phyloP scores from a whole-genome alignment of 2,329 filamentous ascomycete species.

The Colletotrichum chrysophilum region DNA sequence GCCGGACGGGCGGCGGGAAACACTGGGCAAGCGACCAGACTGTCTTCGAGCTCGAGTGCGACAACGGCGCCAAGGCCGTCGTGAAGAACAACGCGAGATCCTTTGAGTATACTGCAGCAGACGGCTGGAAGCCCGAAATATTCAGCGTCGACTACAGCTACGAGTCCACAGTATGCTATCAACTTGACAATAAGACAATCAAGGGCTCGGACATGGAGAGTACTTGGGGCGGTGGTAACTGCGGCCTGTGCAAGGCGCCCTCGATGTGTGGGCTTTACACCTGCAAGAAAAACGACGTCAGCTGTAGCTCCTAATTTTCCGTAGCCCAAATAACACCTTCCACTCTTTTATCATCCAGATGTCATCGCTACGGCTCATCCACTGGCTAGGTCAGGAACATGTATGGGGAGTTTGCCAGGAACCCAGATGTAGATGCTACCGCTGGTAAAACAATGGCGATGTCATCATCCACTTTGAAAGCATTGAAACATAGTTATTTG shows the following conservation, averaged over 20 bases:
- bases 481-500: not conserved
- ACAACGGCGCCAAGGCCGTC: not conserved
- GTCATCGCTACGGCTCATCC: not conserved
- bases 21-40: not conserved
- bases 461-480: not conserved
- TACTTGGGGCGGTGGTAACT: not conserved
- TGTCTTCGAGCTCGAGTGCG: not conserved
- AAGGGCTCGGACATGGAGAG: not conserved
- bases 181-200: not conserved
- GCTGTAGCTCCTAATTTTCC: not conserved
- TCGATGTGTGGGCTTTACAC: not conserved
- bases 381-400: not conserved
- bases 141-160: not conserved
- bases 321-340: not conserved
- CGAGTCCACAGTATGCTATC: not conserved
- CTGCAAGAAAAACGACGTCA: not conserved
- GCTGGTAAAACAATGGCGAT: fast-evolving
- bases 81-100: not conserved
- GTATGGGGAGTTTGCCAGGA: not conserved
- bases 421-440: not conserved
- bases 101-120: not conserved
- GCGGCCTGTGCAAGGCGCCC: not conserved
- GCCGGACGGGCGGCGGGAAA: not conserved
- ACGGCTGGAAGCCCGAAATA: not conserved
- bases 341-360: not conserved